These are phyloP conservation scores for Peribolospora baueri DNA, from an alignment of 768 basidiomycete species.

Conservation along the genomic window DNA sequence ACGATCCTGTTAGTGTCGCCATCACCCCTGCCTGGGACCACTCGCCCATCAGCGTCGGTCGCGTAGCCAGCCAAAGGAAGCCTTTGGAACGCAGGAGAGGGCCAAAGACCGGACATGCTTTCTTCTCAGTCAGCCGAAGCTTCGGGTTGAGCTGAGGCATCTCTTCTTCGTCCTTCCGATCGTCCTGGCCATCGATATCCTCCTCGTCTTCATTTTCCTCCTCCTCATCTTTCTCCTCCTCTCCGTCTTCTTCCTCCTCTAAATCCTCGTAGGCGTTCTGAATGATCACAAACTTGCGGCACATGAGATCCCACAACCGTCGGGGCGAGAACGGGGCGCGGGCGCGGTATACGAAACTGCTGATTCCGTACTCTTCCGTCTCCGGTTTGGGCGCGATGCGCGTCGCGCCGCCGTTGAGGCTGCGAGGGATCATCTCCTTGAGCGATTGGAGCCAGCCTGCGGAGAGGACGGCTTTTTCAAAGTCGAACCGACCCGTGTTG, in stretches of 20 bases:
- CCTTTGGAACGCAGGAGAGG: constrained; percentile 18
- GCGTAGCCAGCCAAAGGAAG: constrained; percentile 19
- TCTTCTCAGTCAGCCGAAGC: constrained; percentile 14
- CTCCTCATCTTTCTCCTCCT: constrained; percentile 8
- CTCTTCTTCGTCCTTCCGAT: constrained; percentile 12
- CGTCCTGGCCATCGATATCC: constrained; percentile 5
- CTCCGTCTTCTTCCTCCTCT: constrained; percentile 6
- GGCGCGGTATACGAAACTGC: constrained; percentile 16
- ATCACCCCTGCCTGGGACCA: constrained; percentile 18
- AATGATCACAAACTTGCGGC: constrained; percentile 17
- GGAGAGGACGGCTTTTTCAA: constrained; percentile 15
- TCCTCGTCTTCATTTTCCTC: constrained; percentile 10
- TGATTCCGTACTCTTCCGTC: constrained; percentile 15
- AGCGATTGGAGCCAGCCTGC: constrained; percentile 19
- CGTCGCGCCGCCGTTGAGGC: constrained; percentile 1
- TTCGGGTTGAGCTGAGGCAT: constrained; percentile 16
- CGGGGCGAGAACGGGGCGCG: constrained; percentile 20
- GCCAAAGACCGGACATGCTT: constrained; percentile 13
- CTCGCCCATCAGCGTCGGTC: constrained; percentile 17
- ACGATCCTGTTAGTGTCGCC: constrained; percentile 11
- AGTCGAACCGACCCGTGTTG: constrained; percentile 16
- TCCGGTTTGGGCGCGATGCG: constrained; percentile 17
- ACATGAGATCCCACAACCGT: constrained; percentile 17
- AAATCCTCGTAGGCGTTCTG: constrained; percentile 14
- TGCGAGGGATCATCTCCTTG: constrained; percentile 10